Base-by-base conservation (phyloP, 345 rosid species). In the Raphanus sativus region DNA sequence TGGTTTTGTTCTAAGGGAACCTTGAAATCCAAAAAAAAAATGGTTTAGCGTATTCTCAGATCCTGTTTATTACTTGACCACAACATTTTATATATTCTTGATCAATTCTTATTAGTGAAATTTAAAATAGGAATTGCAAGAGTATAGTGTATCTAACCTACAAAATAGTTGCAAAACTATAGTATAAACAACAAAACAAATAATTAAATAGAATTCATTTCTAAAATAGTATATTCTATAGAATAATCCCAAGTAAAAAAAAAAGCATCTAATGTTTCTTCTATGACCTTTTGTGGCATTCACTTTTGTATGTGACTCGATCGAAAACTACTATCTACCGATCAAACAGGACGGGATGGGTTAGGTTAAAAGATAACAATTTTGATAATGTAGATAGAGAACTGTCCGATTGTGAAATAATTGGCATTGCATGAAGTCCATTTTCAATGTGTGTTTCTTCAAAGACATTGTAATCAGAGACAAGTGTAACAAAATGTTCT, bases 401-500 rank as follows among this genome's bases (percentile, higher is more conserved):
- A 25, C 32, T 25, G 40, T 28, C 38, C 56, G 55, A 48, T 52
- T 9, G 55, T n/a, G 55, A 48, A 1, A 24, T 34, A 33, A 62
- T 24, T 33, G 62, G 3, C 55, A 48, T n/a, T 34, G 50, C 48
- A 58, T 21, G 28, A 77, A 70, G 36, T 70, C 69, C 70, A 5
- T 75, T 6, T 55, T 45, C 70, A 28, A 13, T 75, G 12, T 54
- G 69, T 48, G 69, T 78, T 73, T 73, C 77, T 78, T 78, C 59
- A 78, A 78, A 78, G 48, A 78, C 69, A 78, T 67, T 73, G n/a
- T 61, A 78, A 73, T 78, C 59, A 67, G 63, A 29, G 69, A 61
- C 81, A 50, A 66, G 58, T 61, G 59, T 36, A 65, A 25, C 15
- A 60, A 33, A 72, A 61, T 34, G 68, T 65, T 66, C 17, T 13